These are phyloP conservation scores for Torulaspora quercuum DNA, from an alignment of 805 yeast genomes.

Conservation along the genomic window DNA sequence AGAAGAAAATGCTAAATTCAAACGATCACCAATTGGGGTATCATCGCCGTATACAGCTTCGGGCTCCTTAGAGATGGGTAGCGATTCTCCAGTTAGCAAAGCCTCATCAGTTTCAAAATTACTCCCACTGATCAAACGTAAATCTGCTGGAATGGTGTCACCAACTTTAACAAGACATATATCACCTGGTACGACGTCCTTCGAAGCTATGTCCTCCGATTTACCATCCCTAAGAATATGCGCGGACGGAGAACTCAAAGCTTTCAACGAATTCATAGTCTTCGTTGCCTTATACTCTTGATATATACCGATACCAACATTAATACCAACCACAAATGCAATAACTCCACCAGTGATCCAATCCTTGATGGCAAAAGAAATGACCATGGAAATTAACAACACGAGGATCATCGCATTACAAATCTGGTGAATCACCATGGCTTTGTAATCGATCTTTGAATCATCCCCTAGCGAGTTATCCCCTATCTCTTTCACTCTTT, in stretches of 20 bases:
- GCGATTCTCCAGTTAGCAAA: slow-evolving; percentile 89
- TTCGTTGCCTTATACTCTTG: slow-evolving; percentile 96
- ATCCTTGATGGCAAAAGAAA: slow-evolving; percentile 87
- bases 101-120: slow-evolving; percentile 88
- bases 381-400: slow-evolving; percentile 80
- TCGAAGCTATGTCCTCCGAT: slow-evolving; percentile 71
- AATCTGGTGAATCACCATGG: slow-evolving; percentile 76
- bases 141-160: slow-evolving; percentile 94
- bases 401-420: slow-evolving; percentile 89
- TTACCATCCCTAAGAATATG: slow-evolving; percentile 78
- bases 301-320: slow-evolving; percentile 90
- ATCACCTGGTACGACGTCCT: slow-evolving; percentile 92
- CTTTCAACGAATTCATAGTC: slow-evolving; percentile 86
- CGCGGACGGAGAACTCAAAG: slow-evolving; percentile 91
- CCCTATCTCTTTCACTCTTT: slow-evolving; percentile 71
- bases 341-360: slow-evolving; percentile 91
- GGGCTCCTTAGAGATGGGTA: slow-evolving; percentile 68
- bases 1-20: slow-evolving; percentile 87
- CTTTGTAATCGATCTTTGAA: slow-evolving; percentile 61
- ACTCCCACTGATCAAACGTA: slow-evolving; percentile 69
- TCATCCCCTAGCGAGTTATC: slow-evolving; percentile 78
- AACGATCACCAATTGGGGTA: slow-evolving; percentile 63
- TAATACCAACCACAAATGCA: slow-evolving; percentile 83
- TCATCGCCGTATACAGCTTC: slow-evolving; percentile 41
- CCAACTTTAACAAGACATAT: slow-evolving; percentile 85